Base-by-base conservation (phyloP, 148 eudicot genomes). In the Heliosperma pusillum region DNA sequence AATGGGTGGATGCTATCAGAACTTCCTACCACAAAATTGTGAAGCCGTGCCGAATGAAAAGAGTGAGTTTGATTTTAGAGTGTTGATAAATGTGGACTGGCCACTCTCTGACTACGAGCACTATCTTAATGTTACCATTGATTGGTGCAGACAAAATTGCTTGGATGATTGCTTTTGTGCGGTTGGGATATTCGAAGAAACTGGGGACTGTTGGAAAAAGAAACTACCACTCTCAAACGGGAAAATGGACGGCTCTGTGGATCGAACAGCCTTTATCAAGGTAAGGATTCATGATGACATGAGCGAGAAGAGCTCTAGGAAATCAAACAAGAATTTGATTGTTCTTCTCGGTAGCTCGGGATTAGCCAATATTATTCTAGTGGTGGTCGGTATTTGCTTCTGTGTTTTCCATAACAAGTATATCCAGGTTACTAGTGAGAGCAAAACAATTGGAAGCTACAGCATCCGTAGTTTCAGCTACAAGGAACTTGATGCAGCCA, bases 161-260 rank as follows among this genome's bases (percentile, higher is more conserved):
- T 40, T 74, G 42, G 11, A 52, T 2, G 82, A 82, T 62, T 82
- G 85, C 45, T 82, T 75, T 22, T 82, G 85, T 76, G 85, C 85
- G 2, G 85, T 74, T 17, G 79, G 75, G 0, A 68, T 82, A 13
- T 66, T 58, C 42, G 61, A 10, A 50, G 66, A 61, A n/a, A 33
- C 33, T 5, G 76, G 76, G 5, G 66, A 72, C 5, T 82, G 82
- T 76, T 82, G 80, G 82, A 75, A 66, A 60, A 82, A 79, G 71
- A 82, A 44, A 60, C 56, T 76, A 17, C 85, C 85, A 44, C 76
- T 82, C 7, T 74, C 81, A 3, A 75, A 78, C 26, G 85, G 85
- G 16, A 75, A 22, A 29, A 67, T 50, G 20, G 74, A 68, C 19
- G 33, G 21, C 33, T 47, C 74, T 25, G 69, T 71, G 5, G 73